Base-by-base conservation (phyloP, 164 flowering plant genomes). In the Brasenia schreberi region DNA sequence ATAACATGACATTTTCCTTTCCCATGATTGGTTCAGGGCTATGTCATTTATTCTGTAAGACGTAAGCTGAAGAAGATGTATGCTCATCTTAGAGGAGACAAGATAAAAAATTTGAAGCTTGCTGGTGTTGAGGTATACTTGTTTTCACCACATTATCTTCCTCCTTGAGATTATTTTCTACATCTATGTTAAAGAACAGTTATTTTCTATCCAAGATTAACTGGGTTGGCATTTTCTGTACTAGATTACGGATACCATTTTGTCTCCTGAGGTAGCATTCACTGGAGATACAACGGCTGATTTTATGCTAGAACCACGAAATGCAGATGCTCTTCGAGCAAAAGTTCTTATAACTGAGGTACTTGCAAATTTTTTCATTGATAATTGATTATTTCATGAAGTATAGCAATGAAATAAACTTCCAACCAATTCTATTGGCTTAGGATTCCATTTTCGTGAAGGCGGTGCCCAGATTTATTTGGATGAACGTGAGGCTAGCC, bases 301-400 rank as follows among this genome's bases (percentile, higher is more conserved):
- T 43, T 94, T 82, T 75, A 80, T 89, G 82, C 84, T 89, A 63
- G 83, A 94, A 69, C 96, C 96, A 66, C 88, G 83, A 14, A 91
- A 80, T 82, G 86, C 99, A 65, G 99, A 94, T 84, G 99, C 96
- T 7, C 76, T 94, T 77, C 85, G 96, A 74, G 91, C 97, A 66
- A 94, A 94, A 73, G 64, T 94, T 77, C 96, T 94, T 67, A 89
- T 94, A 71, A 94, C 94, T 62, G 99, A 94, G 92, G 99, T 91
- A 79, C 19, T 1, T 60, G 53, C 5, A 45, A 23, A 0, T 23
- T 23, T 23, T 2, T 23, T 23, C 27, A 23, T 23, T 23, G 27
- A 23, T 23, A 23, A 0, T 23, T 23, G 27, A 23, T 2, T 7
- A 45, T 7, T 45, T 12, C 53, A 45, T 7, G 53, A 12, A 45